Evolutionary conservation across 1,284 basidiomycete genomes (phyloP), one percentile per base, ranked within the genome.

Genomic region (Agaricales sp.): DNA sequence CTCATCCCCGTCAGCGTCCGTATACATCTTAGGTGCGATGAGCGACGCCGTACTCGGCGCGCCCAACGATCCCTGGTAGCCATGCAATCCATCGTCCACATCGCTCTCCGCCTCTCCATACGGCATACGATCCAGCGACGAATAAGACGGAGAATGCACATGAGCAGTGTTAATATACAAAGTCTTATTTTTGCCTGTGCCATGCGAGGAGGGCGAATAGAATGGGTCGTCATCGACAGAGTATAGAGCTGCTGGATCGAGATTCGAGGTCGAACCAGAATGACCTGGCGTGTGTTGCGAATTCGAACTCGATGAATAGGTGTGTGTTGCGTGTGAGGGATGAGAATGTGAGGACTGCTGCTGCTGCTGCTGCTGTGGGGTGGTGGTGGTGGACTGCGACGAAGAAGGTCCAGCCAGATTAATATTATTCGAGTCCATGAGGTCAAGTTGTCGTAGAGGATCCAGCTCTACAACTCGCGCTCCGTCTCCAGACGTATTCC

Each of bases 401-500:
- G n/a, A n/a, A n/a, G n/a, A n/a, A n/a, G n/a, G n/a, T n/a, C n/a
- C n/a, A n/a, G n/a, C n/a, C n/a, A n/a, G n/a, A n/a, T n/a, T n/a
- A n/a, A n/a, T n/a, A n/a, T n/a, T n/a, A n/a, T n/a, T n/a, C n/a
- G n/a, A n/a, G n/a, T n/a, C n/a, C n/a, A n/a, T n/a, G n/a, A n/a
- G n/a, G n/a, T n/a, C n/a, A n/a, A n/a, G n/a, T n/a, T n/a, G 60
- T 51, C 61, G 66, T 50, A 75, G 63, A 18, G 70, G 69, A 58
- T 76, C 74, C 56, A 68, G 67, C 50, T 65, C 67, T 39, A 56
- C 54, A 52, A 74, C 70, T 48, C 66, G 55, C 35, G 57, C 52
- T 46, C 69, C 67, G 22, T 75, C n/a, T 73, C 78, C 81, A 78
- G 58, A 79, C 82, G 3, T 67, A 64, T 51, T 80, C 50, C 78